Evolutionary conservation across 2,329 filamentous ascomycete species (phyloP), one percentile per base, ranked within the genome.

Genomic region (Rugonectria rugulosa): DNA sequence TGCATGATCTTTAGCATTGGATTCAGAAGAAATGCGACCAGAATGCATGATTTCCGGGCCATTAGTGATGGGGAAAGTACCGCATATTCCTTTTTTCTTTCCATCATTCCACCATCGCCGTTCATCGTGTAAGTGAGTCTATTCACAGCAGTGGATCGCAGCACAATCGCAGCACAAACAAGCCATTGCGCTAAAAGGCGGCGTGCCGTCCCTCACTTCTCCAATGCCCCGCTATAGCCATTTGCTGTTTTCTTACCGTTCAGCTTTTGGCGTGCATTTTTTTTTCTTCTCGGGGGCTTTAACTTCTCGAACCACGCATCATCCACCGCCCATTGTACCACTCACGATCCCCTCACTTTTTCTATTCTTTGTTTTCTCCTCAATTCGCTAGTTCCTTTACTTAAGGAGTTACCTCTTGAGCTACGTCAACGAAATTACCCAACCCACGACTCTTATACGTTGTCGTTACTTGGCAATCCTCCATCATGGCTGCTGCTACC

Each of bases 401-500:
- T 29, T n/a, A n/a, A n/a, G n/a, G n/a, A n/a, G 26, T 29, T 12
- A 7, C 12, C 26, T 38, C 11, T n/a, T n/a, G n/a, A n/a, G n/a
- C n/a, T n/a, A n/a, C n/a, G n/a, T n/a, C n/a, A n/a, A n/a, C n/a
- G n/a, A n/a, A n/a, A n/a, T n/a, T n/a, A n/a, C n/a, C n/a, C 26
- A 27, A 27, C 26, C 7, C 6, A 27, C 26, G 26, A 27, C 26
- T 27, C n/a, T n/a, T n/a, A n/a, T n/a, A n/a, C n/a, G n/a, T n/a
- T n/a, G n/a, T n/a, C n/a, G n/a, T n/a, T n/a, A n/a, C n/a, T n/a
- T n/a, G n/a, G n/a, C n/a, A n/a, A 21, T n/a, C 29, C n/a, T 20
- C 5, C n/a, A 65, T 20, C 26, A 68, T 68, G 61, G 57, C 66
- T 42, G 53, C 66, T 40, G 53, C 60, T 42, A 62, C 65, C 36